Evolutionary conservation across 2,329 filamentous ascomycete species (phyloP).

Genomic region (Hypoxylon sp.): DNA sequence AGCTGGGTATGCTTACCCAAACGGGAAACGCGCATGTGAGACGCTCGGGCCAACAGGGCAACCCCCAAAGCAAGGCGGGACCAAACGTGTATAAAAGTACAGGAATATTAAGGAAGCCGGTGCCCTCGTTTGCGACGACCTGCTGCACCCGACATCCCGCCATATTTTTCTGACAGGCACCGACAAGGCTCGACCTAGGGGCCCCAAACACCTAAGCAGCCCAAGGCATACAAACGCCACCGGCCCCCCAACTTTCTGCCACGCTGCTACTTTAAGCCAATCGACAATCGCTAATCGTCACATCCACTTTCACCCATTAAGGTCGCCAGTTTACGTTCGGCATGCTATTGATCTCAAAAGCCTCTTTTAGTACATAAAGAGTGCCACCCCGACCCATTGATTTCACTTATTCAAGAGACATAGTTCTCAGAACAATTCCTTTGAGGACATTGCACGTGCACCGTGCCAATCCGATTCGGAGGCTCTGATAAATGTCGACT

Average conservation of each 20-base stretch:
- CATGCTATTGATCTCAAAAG: neutral
- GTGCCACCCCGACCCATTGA: neutral
- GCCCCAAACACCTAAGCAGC: constrained; percentile 2
- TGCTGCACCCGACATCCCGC: constrained; percentile 41
- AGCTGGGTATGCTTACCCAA: constrained; percentile 30
- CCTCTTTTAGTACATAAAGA: neutral
- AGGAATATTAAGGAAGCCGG: constrained; percentile 44
- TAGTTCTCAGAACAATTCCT: neutral
- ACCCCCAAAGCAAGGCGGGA: constrained; percentile 29
- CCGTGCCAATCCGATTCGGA: neutral
- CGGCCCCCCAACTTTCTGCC: no score
- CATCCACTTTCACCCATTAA: neutral
- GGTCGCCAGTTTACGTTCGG: no score
- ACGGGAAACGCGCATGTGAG: constrained; percentile 37
- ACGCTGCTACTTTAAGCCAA: no score
- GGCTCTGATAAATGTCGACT: neutral
- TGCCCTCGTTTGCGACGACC: constrained; percentile 42
- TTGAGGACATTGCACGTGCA: neutral
- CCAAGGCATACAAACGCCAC: constrained; percentile 9
- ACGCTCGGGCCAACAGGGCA: constrained; percentile 39
- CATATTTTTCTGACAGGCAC: constrained; percentile 38
- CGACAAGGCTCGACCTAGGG: constrained; percentile 30
- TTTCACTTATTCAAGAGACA: neutral
- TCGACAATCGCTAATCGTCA: neutral
- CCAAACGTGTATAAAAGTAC: constrained; percentile 45